Evolutionary conservation across 352 stramenopile genomes (phyloP).

Genomic region (Proteromonas lacertae): DNA sequence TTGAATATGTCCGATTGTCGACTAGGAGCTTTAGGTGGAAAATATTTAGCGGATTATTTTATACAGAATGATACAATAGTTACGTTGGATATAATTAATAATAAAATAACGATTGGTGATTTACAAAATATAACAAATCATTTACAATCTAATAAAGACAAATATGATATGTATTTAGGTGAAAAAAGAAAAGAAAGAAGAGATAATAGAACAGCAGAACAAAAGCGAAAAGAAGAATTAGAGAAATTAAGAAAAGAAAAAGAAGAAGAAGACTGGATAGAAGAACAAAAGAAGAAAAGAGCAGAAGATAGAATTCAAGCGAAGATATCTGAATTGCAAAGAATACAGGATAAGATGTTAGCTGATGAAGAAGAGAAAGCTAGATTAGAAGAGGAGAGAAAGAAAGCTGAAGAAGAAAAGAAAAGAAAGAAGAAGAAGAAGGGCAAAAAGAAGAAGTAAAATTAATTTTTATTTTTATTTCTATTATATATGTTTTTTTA

Average conservation of each 20-base stretch:
- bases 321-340: not conserved
- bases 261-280: not conserved
- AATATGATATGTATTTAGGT: not conserved
- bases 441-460: conserved; percentile 7
- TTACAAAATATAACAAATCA: not conserved
- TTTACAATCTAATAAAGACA: not conserved
- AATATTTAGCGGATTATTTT: not conserved
- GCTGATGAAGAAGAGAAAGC: not conserved
- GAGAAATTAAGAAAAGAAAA: not conserved
- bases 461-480: too few species aligned
- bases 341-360: not conserved
- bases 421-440: conserved; percentile 5
- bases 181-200: not conserved
- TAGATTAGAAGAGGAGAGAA: not conserved
- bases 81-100: not conserved
- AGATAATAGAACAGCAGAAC: not conserved
- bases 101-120: not conserved
- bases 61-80: not conserved
- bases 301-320: not conserved
- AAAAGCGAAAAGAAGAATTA: not conserved
- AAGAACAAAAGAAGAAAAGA: not conserved
- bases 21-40: not conserved
- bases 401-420: conserved; percentile 5
- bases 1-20: not conserved
- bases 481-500: too few species aligned